Percentiles rank a stretch among this genome's conserved stretches.
Evolutionary conservation across 2,329 filamentous ascomycete species (phyloP).

Genomic region (Diaporthe australafricana): DNA sequence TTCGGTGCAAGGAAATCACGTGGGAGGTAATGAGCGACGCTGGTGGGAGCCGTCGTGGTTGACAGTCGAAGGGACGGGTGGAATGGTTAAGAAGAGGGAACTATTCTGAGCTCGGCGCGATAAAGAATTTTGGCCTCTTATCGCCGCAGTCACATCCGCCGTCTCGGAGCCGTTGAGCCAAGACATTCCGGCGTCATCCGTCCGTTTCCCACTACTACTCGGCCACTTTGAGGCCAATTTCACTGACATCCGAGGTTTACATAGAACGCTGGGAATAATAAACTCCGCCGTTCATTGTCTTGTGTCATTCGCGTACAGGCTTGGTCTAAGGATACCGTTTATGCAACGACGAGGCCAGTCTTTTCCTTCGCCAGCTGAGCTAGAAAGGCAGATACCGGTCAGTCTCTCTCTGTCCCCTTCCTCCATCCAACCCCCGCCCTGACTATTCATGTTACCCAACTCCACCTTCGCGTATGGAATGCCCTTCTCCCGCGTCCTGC

Average conservation of each 20-base stretch:
- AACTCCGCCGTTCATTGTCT: constrained; percentile 10
- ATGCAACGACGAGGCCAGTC: constrained; percentile 36
- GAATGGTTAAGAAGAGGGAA: not conserved
- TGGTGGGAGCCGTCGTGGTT: constrained; percentile 3
- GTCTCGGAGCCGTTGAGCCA: constrained; percentile 26
- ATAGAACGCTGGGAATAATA: not conserved
- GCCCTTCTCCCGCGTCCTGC: constrained; percentile 27
- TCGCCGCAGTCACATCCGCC: constrained; percentile 14
- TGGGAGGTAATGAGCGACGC: not conserved
- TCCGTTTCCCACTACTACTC: not conserved
- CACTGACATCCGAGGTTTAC: too few species aligned
- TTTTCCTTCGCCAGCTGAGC: constrained; percentile 31
- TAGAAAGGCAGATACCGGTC: constrained; percentile 12
- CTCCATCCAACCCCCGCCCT: not conserved
- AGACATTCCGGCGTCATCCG: not conserved
- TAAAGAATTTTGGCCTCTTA: constrained; percentile 33
- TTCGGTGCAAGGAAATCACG: too few species aligned
- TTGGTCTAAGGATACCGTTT: constrained; percentile 36
- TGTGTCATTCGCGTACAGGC: constrained; percentile 24
- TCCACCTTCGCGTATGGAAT: constrained; percentile 13
- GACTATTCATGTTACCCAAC: constrained; percentile 30
- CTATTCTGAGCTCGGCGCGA: constrained; percentile 19
- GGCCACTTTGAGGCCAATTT: too few species aligned
- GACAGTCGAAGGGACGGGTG: not conserved
- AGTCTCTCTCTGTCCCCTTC: not conserved